Evolutionary conservation across 1,284 basidiomycete species (phyloP).

Genomic region (Rhodotorula sp.): DNA sequence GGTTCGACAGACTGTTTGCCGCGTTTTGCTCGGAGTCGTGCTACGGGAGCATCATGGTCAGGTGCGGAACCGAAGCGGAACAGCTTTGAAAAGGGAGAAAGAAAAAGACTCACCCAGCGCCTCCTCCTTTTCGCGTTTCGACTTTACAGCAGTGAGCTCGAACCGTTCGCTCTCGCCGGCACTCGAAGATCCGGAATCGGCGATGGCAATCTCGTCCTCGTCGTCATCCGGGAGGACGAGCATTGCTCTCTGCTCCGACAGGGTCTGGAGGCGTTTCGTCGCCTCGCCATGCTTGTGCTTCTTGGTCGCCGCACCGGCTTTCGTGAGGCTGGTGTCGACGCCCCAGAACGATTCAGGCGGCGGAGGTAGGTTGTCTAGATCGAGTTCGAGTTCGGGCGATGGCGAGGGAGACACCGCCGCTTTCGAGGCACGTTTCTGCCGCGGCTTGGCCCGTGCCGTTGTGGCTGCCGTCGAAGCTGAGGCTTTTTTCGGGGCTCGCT

Average conservation of each 20-base stretch:
- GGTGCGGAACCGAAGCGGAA: not conserved
- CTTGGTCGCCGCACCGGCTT: not conserved
- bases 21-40: constrained; percentile 8
- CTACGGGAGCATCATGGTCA: not conserved
- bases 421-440: constrained; percentile 7
- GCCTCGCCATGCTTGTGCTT: constrained; percentile 20
- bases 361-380: not conserved
- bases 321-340: not conserved
- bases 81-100: no score
- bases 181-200: not conserved
- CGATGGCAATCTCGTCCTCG: constrained; percentile 17
- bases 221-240: constrained; percentile 17
- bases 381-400: constrained; percentile 10
- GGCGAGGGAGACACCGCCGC: constrained; percentile 3
- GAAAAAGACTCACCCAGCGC: constrained; percentile 8
- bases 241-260: constrained; percentile 15
- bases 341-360: constrained; percentile 30
- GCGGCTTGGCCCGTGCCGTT: not conserved
- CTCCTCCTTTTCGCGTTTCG: constrained; percentile 21
- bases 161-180: not conserved
- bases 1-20: not conserved
- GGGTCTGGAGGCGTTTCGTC: constrained; percentile 5
- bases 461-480: no score
- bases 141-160: constrained; percentile 20
- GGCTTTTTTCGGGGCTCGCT: not conserved